phyloP scores from a whole-genome alignment of 2,329 filamentous ascomycete species.

The Hansfordia pulvinata region DNA sequence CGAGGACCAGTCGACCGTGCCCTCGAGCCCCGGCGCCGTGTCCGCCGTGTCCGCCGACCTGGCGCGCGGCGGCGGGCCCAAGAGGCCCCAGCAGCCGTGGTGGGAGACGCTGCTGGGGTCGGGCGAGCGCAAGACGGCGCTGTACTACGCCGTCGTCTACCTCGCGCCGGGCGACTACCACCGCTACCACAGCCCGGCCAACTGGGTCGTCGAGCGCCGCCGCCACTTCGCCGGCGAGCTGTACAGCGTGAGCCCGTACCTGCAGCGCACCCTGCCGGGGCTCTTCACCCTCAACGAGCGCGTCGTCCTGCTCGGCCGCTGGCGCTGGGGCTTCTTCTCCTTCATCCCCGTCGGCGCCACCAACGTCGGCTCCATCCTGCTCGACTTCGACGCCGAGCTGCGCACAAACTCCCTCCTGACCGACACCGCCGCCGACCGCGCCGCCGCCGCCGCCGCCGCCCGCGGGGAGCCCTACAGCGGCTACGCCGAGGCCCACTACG shows the following conservation, averaged over 20 bases:
- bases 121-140: slow-evolving; percentile 48
- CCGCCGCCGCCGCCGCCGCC: slow-evolving; percentile 63
- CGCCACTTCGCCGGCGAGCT: slow-evolving; percentile 97
- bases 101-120: slow-evolving; percentile 55
- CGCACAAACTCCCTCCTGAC: slow-evolving; percentile 86
- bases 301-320: slow-evolving; percentile 82
- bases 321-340: slow-evolving; percentile 96
- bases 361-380: slow-evolving; percentile 89
- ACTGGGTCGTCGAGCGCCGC: slow-evolving; percentile 88
- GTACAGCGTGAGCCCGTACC: slow-evolving; percentile 87
- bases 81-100: slow-evolving; percentile 58
- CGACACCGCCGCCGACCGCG: slow-evolving; percentile 80
- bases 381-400: slow-evolving; percentile 93
- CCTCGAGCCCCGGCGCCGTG: slow-evolving; percentile 54
- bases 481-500: slow-evolving; percentile 85
- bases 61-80: slow-evolving; percentile 56
- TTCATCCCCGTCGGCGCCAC: slow-evolving; percentile 94
- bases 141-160: slow-evolving; percentile 94
- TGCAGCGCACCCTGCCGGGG: slow-evolving; percentile 82
- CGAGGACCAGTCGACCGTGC: slow-evolving; percentile 58
- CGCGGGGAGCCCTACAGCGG: slow-evolving; percentile 78
- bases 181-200: slow-evolving; percentile 88
- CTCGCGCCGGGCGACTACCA: slow-evolving; percentile 96
- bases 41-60: slow-evolving; percentile 76
- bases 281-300: slow-evolving; percentile 96